phyloP scores from a whole-genome alignment of 2,329 filamentous ascomycete genomes.

The Thielaviopsis musarum region DNA sequence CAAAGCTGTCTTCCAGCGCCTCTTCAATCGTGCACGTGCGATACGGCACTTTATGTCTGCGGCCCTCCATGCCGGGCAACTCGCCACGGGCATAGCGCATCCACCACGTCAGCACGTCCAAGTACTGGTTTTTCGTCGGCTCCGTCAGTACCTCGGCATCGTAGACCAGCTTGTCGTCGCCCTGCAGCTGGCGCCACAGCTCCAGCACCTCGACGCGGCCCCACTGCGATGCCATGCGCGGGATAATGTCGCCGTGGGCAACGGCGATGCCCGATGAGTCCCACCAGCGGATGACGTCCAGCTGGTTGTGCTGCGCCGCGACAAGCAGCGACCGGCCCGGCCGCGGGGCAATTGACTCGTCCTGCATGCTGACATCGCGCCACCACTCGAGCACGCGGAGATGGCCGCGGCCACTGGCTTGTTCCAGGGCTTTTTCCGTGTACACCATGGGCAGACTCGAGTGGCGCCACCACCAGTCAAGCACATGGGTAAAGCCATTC shows the following conservation, averaged over 20 bases:
- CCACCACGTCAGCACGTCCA: constrained; percentile 86
- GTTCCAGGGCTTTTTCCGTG: constrained; percentile 73
- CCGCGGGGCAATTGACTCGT: constrained; percentile 46
- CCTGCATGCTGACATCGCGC: constrained; percentile 50
- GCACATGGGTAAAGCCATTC: constrained; percentile 65
- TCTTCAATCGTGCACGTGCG: constrained; percentile 94
- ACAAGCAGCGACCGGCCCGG: constrained; percentile 72
- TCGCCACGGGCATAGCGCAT: constrained; percentile 46
- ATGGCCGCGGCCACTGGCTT: constrained; percentile 70
- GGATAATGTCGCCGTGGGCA: constrained; percentile 63
- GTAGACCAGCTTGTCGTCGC: constrained; percentile 50
- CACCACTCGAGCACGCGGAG: constrained; percentile 87
- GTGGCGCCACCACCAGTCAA: constrained; percentile 84
- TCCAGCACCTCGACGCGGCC: constrained; percentile 73
- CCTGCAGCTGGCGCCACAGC: constrained; percentile 59
- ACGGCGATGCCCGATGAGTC: constrained; percentile 64
- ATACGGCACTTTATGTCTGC: constrained; percentile 62
- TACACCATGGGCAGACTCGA: constrained; percentile 64
- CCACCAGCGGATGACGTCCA: constrained; percentile 75
- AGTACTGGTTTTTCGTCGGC: constrained; percentile 73
- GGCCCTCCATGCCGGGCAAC: constrained; percentile 35
- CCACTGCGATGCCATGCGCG: constrained; percentile 69
- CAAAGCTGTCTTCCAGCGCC: constrained; percentile 73
- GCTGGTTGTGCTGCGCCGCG: constrained; percentile 67
- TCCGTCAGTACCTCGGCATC: constrained; percentile 72